Conservation (phyloP, 768 basidiomycete species). For the Phlegmacium glaucopus region DNA sequence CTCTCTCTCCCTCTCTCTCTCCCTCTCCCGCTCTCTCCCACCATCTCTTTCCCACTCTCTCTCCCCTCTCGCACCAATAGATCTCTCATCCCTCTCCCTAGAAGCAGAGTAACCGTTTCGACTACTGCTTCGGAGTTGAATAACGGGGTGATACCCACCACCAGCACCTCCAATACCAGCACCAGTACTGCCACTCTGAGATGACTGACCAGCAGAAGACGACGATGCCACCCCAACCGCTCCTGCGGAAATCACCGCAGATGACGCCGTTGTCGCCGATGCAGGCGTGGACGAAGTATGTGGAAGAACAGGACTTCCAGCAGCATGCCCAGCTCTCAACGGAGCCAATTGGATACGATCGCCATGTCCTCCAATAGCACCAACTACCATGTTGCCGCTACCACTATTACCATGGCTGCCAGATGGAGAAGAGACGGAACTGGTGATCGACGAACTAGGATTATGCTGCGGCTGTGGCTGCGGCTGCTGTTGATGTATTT, state of each 20-base stretch:
- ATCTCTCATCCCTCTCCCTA: constrained; percentile 13
- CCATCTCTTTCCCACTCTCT: constrained; percentile 9
- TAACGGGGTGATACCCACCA: constrained; percentile 26
- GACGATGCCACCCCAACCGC: background rate
- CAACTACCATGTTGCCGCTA: constrained; percentile 10
- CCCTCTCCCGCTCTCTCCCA: constrained; percentile 10
- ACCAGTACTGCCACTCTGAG: background rate
- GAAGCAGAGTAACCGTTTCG: constrained; percentile 21
- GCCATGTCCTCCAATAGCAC: constrained; percentile 15
- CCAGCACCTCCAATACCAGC: background rate
- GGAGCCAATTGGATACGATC: constrained; percentile 59
- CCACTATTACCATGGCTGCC: background rate
- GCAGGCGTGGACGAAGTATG: background rate
- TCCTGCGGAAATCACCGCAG: too few species aligned
- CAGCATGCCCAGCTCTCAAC: constrained; percentile 26
- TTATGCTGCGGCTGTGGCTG: constrained; percentile 8
- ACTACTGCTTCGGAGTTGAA: constrained; percentile 34
- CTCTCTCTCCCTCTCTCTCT: constrained; percentile 15
- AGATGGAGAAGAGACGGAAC: background rate
- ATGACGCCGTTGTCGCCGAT: constrained; percentile 3
- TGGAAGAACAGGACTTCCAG: background rate
- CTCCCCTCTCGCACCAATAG: constrained; percentile 1
- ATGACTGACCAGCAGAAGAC: constrained; percentile 2
- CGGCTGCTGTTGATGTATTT: constrained; percentile 12
- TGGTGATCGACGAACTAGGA: background rate